Percentiles rank a stretch among this genome's conserved stretches.
Conservation (phyloP, 2,329 filamentous ascomycete genomes). For the Neospermospora avenae region DNA sequence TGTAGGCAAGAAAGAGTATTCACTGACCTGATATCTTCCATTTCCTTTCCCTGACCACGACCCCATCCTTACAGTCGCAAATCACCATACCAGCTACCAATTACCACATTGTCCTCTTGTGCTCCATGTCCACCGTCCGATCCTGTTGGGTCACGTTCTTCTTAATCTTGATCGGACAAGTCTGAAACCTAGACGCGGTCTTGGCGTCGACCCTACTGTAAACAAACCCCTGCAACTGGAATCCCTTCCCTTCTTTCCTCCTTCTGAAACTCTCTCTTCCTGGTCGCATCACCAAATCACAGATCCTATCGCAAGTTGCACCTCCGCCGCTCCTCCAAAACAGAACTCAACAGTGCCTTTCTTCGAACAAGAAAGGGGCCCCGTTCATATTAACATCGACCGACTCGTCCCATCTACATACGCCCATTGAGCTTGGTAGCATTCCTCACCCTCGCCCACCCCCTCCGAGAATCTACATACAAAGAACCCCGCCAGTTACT, state of each 20-base stretch:
- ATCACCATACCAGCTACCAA: no score
- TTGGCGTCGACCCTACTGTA: slow-evolving; percentile 1
- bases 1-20: not conserved
- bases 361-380: not conserved
- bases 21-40: not conserved
- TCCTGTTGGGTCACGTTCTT: not conserved
- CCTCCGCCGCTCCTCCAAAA: not conserved
- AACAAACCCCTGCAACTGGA: slow-evolving; percentile 4
- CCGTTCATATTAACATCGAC: not conserved
- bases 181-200: slow-evolving; percentile 1
- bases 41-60: not conserved
- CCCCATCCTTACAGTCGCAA: not conserved
- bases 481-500: slow-evolving; percentile 6
- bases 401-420: not conserved
- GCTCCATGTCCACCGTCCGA: not conserved
- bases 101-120: not conserved
- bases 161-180: not conserved
- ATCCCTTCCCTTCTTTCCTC: not conserved
- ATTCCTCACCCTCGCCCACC: slow-evolving; percentile 6
- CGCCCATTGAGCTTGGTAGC: slow-evolving; percentile 1
- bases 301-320: not conserved
- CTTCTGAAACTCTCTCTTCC: slow-evolving; percentile 6
- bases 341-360: not conserved
- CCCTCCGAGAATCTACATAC: slow-evolving; percentile 8
- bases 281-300: not conserved